phyloP scores from a whole-genome alignment of 73 alveolate genomes.

The Tetrahymena malaccensis region DNA sequence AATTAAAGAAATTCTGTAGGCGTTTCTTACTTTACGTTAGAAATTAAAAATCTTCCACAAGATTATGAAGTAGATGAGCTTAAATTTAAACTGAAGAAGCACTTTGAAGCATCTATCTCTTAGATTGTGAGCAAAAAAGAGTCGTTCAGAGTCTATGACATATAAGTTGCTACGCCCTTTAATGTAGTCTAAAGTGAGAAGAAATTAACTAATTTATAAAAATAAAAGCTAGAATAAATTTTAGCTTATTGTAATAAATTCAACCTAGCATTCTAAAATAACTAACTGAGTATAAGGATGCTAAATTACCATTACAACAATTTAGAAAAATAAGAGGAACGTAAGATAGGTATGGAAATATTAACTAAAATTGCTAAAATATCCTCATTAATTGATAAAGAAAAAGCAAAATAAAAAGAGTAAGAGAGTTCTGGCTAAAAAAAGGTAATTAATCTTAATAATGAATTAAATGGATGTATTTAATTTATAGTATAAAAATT shows the following conservation, averaged over 20 bases:
- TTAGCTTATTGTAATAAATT: neutral
- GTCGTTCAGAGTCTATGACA: neutral
- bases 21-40: neutral
- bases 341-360: neutral
- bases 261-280: neutral
- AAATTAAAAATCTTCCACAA: neutral
- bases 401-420: neutral
- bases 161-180: neutral
- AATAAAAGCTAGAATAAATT: neutral
- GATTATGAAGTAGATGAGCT: neutral
- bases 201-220: neutral
- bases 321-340: neutral
- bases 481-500: neutral
- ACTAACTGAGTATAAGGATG: neutral
- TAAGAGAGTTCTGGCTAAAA: neutral
- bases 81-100: neutral
- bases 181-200: neutral
- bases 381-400: neutral
- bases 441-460: neutral
- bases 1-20: neutral
- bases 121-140: neutral
- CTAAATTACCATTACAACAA: neutral
- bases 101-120: neutral
- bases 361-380: neutral
- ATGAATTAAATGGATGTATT: too few relatives aligned